Percentiles rank a stretch among this genome's conserved stretches.
Evolutionary conservation across 2,329 filamentous ascomycete genomes (phyloP).

Genomic region (Colletotrichum falcatum): DNA sequence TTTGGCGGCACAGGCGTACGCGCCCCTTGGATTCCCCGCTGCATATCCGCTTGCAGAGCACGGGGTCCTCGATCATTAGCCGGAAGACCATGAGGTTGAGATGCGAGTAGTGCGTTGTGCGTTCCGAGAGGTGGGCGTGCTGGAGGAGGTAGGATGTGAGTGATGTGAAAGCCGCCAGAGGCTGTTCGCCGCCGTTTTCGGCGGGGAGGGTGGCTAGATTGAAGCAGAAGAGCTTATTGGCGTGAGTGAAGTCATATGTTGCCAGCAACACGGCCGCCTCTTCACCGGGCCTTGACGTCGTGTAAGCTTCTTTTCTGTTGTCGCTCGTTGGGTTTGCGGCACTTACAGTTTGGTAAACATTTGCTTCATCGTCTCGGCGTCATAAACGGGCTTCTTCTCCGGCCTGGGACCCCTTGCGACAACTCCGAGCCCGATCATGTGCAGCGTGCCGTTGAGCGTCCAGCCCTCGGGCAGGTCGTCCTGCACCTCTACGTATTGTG

Average conservation of each 20-base stretch:
- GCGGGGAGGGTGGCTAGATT: conserved; percentile 77
- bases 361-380: conserved; percentile 83
- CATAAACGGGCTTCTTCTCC: conserved; percentile 70
- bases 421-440: conserved; percentile 84
- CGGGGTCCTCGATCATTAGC: conserved; percentile 86
- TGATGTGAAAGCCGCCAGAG: conserved; percentile 86
- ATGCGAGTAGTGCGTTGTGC: conserved; percentile 85
- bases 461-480: conserved; percentile 93
- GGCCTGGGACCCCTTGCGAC: conserved; percentile 77
- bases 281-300: conserved; percentile 73
- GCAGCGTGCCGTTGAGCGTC: conserved; percentile 83
- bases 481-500: conserved; percentile 85
- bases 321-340: not conserved
- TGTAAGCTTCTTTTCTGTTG: conserved; percentile 36
- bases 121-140: conserved; percentile 86
- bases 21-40: conserved; percentile 78
- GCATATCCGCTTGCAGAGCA: conserved; percentile 85
- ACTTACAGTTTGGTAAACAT: conserved; percentile 84
- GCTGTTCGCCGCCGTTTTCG: conserved; percentile 75
- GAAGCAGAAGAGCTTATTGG: conserved; percentile 95
- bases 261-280: conserved; percentile 85
- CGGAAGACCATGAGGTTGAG: conserved; percentile 87
- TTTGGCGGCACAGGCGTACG: conserved; percentile 89
- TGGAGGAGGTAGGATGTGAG: conserved; percentile 93
- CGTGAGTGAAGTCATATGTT: conserved; percentile 92